Percentiles rank a stretch among this genome's conserved stretches.
Evolutionary conservation across 2,329 filamentous ascomycete species (phyloP).

Genomic region (Annulohypoxylon truncatum): DNA sequence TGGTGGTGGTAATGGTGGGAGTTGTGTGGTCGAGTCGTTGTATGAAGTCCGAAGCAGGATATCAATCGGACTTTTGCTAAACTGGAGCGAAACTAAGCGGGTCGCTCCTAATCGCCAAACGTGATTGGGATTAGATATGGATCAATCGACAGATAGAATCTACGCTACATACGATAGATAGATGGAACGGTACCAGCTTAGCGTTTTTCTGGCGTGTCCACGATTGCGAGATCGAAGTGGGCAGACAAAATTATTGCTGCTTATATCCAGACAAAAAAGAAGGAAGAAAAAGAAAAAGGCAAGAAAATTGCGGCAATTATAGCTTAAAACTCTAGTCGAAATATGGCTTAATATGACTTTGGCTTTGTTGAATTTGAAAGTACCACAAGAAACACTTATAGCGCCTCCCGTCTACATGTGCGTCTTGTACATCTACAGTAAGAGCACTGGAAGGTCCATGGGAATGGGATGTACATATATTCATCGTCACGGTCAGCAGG

Average conservation of each 20-base stretch:
- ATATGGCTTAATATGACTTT: constrained; percentile 5
- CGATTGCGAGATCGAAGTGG: constrained; percentile 15
- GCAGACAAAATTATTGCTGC: constrained; percentile 11
- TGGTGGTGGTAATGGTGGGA: constrained; percentile 14
- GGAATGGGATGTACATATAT: constrained; percentile 11
- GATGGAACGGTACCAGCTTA: constrained; percentile 17
- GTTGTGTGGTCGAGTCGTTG: constrained; percentile 12
- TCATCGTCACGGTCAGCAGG: constrained; percentile 33
- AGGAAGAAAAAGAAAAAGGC: not conserved
- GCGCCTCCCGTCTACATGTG: not conserved
- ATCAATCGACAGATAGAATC: constrained; percentile 26
- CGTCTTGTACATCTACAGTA: constrained; percentile 1
- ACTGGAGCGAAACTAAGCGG: constrained; percentile 34
- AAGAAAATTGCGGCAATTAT: constrained; percentile 36
- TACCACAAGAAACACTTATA: constrained; percentile 15
- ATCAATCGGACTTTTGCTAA: constrained; percentile 38
- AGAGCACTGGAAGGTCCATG: not conserved
- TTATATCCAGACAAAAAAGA: constrained; percentile 5
- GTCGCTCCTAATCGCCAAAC: constrained; percentile 35
- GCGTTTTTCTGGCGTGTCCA: constrained; percentile 3
- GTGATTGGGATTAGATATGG: constrained; percentile 36
- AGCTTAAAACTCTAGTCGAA: constrained; percentile 16
- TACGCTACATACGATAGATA: constrained; percentile 17
- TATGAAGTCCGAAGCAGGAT: constrained; percentile 36
- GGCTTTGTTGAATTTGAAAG: constrained; percentile 32